A percentile compares a stretch with the other conserved stretches of the same genome.
Conservation (phyloP, 2,329 filamentous ascomycete species). For the Arthrobotrys megalospora region DNA sequence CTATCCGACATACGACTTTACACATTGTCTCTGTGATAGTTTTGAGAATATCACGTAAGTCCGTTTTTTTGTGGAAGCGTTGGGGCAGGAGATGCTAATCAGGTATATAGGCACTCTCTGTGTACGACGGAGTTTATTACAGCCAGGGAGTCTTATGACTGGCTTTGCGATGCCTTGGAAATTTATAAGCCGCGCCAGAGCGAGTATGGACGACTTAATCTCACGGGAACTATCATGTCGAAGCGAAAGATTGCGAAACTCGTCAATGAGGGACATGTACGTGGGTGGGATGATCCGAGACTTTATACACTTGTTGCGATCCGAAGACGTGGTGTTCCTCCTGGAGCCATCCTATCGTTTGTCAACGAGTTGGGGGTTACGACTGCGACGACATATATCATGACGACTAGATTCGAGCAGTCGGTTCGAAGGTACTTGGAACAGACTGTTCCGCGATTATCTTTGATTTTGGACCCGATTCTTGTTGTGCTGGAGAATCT, state of each 20-base stretch:
- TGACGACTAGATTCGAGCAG: slow-evolving; percentile 86
- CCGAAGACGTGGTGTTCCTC: slow-evolving; percentile 86
- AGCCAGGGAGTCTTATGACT: slow-evolving; percentile 89
- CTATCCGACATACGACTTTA: slow-evolving; percentile 95
- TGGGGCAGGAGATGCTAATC: slow-evolving; percentile 11
- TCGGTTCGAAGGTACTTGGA: slow-evolving; percentile 89
- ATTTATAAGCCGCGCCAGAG: slow-evolving; percentile 95
- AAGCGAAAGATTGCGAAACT: slow-evolving; percentile 88
- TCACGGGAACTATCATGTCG: slow-evolving; percentile 86
- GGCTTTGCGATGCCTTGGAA: slow-evolving; percentile 83
- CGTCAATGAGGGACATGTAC: slow-evolving; percentile 82
- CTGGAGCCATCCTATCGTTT: slow-evolving; percentile 89
- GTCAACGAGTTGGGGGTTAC: slow-evolving; percentile 93
- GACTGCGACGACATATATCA: slow-evolving; percentile 83
- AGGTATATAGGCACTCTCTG: slow-evolving; percentile 77
- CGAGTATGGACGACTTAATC: slow-evolving; percentile 83
- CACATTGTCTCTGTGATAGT: slow-evolving; percentile 90
- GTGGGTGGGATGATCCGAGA: slow-evolving; percentile 91
- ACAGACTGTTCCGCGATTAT: slow-evolving; percentile 86
- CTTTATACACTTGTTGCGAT: slow-evolving; percentile 89
- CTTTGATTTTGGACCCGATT: slow-evolving; percentile 89
- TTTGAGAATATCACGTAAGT: slow-evolving; percentile 83
- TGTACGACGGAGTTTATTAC: slow-evolving; percentile 95
- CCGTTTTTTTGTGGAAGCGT: neutral
- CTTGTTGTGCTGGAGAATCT: slow-evolving; percentile 85